Percentiles rank a stretch among this genome's conserved stretches.
These are phyloP conservation scores for Corymbia maculata DNA, from an alignment of 345 rosid genomes.

Conservation along the genomic window DNA sequence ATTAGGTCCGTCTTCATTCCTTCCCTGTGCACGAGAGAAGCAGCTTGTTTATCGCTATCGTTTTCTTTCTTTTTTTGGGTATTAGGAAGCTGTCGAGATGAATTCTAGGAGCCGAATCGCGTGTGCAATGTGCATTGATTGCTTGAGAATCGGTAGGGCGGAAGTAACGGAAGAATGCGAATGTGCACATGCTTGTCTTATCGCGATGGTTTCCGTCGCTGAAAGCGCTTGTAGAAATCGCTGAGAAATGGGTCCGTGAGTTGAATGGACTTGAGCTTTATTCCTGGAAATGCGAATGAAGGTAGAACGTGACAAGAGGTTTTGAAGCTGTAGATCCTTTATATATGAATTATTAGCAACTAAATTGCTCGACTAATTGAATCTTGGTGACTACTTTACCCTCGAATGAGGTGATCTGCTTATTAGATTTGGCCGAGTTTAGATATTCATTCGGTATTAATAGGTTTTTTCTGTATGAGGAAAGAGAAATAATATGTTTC, in stretches of 20 bases:
- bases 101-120: neutral
- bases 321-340: neutral
- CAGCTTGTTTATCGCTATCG: neutral
- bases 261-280: neutral
- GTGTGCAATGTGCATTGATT: neutral
- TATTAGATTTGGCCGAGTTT: neutral
- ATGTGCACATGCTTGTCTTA: neutral
- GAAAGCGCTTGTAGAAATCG: neutral
- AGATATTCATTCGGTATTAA: neutral
- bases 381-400: neutral
- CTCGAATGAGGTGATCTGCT: neutral
- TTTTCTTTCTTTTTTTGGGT: neutral
- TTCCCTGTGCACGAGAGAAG: neutral
- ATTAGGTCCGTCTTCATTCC: constrained; percentile 18
- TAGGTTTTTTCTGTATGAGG: neutral
- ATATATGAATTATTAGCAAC: neutral
- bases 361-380: neutral
- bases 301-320: neutral
- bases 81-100: neutral
- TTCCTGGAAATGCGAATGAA: neutral
- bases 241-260: neutral
- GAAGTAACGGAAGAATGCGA: neutral
- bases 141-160: neutral
- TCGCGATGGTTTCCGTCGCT: neutral
- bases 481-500: neutral